These are phyloP conservation scores for Ascoidea asiatica DNA, from an alignment of 805 yeast species.

Conservation along the genomic window DNA sequence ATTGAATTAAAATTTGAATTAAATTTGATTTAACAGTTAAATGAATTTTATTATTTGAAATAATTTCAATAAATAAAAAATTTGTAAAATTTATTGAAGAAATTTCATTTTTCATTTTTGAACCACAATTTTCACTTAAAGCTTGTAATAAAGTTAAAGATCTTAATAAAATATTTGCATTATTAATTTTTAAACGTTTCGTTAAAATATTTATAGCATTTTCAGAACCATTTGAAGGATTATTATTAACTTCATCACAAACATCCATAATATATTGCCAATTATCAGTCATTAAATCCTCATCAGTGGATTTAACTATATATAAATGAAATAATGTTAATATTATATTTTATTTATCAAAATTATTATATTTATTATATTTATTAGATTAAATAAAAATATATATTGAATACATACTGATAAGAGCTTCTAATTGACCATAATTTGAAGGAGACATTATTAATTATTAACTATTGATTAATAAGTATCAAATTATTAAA, in stretches of 20 bases:
- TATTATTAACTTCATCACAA: constrained; percentile 49
- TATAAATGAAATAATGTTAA: not conserved
- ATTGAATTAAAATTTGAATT: constrained; percentile 17
- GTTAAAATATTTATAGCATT: constrained; percentile 32
- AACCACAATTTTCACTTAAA: constrained; percentile 67
- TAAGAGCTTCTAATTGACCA: not conserved
- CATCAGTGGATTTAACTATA: constrained; percentile 42
- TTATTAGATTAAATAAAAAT: too few species aligned
- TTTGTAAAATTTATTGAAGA: constrained; percentile 42
- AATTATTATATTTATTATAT: too few species aligned
- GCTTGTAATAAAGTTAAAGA: constrained; percentile 41
- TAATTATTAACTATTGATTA: too few species aligned
- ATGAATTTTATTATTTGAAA: constrained; percentile 46
- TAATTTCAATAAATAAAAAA: constrained; percentile 28
- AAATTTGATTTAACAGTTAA: constrained; percentile 43
- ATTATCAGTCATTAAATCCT: constrained; percentile 49
- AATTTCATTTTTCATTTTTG: constrained; percentile 48
- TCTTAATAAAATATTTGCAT: constrained; percentile 56
- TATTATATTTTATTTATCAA: too few species aligned
- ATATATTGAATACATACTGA: not conserved
- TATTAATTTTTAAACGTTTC: constrained; percentile 32
- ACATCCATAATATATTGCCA: constrained; percentile 53
- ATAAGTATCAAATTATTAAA: too few species aligned
- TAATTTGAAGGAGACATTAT: too few species aligned
- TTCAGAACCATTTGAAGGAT: constrained; percentile 42